phyloP scores from a whole-genome alignment of 2,329 filamentous ascomycete genomes.

The Ustulina deusta region DNA sequence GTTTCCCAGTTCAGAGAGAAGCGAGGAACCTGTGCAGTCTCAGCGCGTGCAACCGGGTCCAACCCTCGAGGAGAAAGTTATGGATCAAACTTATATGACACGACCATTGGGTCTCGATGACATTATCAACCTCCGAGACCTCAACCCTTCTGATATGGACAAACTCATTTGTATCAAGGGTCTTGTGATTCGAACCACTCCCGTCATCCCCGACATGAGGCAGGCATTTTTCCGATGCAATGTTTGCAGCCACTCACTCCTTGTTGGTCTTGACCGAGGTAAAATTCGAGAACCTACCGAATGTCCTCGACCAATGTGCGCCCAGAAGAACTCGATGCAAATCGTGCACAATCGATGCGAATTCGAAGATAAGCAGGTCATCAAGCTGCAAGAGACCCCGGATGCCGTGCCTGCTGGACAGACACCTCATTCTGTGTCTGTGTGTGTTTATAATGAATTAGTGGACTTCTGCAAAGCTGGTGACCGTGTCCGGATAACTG shows the following conservation, averaged over 20 bases:
- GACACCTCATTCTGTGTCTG: constrained; percentile 95
- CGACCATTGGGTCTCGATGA: constrained; percentile 89
- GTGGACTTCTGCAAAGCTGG: constrained; percentile 98
- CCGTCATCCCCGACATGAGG: constrained; percentile 99
- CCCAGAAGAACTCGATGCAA: constrained; percentile 94
- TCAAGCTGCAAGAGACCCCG: constrained; percentile 97
- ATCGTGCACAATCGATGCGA: constrained; percentile 95
- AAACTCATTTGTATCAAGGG: constrained; percentile 96
- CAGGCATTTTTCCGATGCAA: constrained; percentile 98
- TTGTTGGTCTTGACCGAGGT: constrained; percentile 92
- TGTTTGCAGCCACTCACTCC: constrained; percentile 90
- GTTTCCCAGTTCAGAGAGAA: constrained; percentile 82
- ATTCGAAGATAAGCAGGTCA: constrained; percentile 98
- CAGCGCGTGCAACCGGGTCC: constrained; percentile 60
- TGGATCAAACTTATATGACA: constrained; percentile 84
- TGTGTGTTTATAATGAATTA: constrained; percentile 96
- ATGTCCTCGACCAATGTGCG: constrained; percentile 85
- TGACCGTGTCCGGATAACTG: constrained; percentile 94
- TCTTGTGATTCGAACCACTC: constrained; percentile 93
- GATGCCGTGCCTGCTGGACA: constrained; percentile 95
- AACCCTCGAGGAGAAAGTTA: constrained; percentile 82
- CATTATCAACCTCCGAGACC: constrained; percentile 89
- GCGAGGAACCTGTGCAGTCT: constrained; percentile 61
- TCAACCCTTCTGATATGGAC: constrained; percentile 96
- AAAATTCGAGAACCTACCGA: constrained; percentile 94